phyloP scores from a whole-genome alignment of 2,329 filamentous ascomycete species.

The Diplocarpon rosae region DNA sequence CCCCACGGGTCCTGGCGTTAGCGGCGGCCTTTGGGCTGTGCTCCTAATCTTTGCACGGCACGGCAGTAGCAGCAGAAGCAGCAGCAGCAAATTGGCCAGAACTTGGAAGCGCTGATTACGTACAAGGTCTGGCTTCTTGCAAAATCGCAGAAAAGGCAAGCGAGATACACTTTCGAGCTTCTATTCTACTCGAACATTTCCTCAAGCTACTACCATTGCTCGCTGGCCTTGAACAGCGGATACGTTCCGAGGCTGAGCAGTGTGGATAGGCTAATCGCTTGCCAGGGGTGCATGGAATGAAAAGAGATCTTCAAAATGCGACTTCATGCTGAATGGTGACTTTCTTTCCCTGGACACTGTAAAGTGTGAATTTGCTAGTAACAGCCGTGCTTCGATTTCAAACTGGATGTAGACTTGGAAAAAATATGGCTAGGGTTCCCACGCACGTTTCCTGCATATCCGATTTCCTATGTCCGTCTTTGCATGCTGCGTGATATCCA shows the following conservation, averaged over 20 bases:
- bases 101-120: slow-evolving; percentile 6
- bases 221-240: too few species aligned
- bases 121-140: neutral
- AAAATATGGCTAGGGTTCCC: too few species aligned
- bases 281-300: neutral
- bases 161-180: slow-evolving; percentile 1
- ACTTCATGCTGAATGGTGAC: too few species aligned
- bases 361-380: too few species aligned
- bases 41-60: slow-evolving; percentile 6
- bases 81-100: slow-evolving; percentile 1
- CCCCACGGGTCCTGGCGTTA: slow-evolving; percentile 20
- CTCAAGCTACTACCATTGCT: neutral
- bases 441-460: too few species aligned
- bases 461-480: neutral
- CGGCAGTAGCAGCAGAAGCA: neutral
- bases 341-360: too few species aligned
- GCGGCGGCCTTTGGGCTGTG: slow-evolving; percentile 10
- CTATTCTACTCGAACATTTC: neutral
- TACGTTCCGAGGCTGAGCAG: neutral
- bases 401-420: too few species aligned
- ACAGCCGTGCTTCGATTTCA: too few species aligned
- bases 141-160: slow-evolving; percentile 1
- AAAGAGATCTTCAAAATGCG: slow-evolving; percentile 1
- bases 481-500: slow-evolving; percentile 1
- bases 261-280: neutral